Base-by-base conservation (phyloP, 139 green algal species). In the Picochlorum costavermella region DNA sequence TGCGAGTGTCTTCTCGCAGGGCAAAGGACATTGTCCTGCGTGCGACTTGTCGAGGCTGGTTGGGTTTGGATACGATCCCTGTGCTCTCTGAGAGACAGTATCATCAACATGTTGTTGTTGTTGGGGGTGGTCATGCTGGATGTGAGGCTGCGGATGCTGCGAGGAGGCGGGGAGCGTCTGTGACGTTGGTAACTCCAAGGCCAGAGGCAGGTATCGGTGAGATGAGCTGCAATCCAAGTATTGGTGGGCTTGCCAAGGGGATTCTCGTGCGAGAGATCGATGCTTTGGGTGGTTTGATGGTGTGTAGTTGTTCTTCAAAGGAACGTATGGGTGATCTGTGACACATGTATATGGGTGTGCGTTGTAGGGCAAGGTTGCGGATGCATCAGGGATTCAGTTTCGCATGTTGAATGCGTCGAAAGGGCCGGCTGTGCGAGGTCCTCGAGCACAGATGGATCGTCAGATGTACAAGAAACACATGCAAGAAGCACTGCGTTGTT, bases 161-260 rank as follows among this genome's bases (percentile, higher is more conserved):
- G 3, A 71, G 68, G 1, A 63, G 80, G 1, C 67, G 80, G 0
- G 80, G 80, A 5, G 77, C 80, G 2, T 25, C 6, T 16, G 81
- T 75, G 3, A 33, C 83, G 16, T 71, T 86, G 3, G 68, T 84
- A 3, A 84, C 74, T 0, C 77, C 77, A 12, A 64, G 66, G 1
- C 79, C 79, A 0, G 25, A 31, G 23, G 56, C 64, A 11, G 72
- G 43, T 57, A 74, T 86, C 16, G 80, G 80, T 9, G 74, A 83
- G 59, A 83, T 86, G 74, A 78, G 65, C 65, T 86, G 80, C 73
- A 86, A 86, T 71, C 80, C 80, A 31, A 76, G 63, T 68, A 83
- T 86, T 2, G 80, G 80, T 12, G 80, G 80, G 16, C 74, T 86
- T 36, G 80, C 74, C 30, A 86, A 86, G 58, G 80, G 80, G 28